Base-by-base conservation (phyloP, 805 yeast genomes). In the Hemisphaericaspora nanyangensis region DNA sequence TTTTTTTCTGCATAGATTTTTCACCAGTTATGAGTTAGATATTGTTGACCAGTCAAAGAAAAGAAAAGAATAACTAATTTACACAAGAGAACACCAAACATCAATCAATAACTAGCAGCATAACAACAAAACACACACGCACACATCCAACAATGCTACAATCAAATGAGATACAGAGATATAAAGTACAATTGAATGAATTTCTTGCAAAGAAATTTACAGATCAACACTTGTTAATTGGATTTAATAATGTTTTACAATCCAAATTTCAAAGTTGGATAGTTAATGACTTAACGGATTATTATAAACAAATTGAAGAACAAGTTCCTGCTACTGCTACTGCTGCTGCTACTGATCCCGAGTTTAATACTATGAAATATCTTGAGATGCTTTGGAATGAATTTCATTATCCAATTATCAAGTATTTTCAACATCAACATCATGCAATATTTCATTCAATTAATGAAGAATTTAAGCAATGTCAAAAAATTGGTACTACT, bases 321-420 rank as follows among this genome's bases (percentile, higher is more conserved):
- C 19, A 8, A 5, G 24, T 18, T 12, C 12, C 35, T 13, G 18
- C 7, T 17, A 22, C 26, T 55, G n/a, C n/a, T n/a, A n/a, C n/a
- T n/a, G n/a, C n/a, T n/a, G n/a, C n/a, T n/a, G n/a, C n/a, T n/a
- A n/a, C n/a, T n/a, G n/a, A n/a, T n/a, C n/a, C n/a, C n/a, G 2
- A 74, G 6, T 65, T 82, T 42, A 49, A 42, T 4, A 64, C 70
- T 34, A 57, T 62, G 19, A 51, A 52, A 13, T 55, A 49, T 33
- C 46, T 68, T 15, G 82, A 78, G 37, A 48, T 55, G 4, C 56
- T 79, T 16, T 83, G 89, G 89, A 54, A 65, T 24, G 76, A 77
- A 5, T 69, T 83, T 45, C 83, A 79, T 47, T 78, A 79, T 49
- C 87, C 87, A 2, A 72, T 78, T 2, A 69, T 82, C 44, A 80